These are phyloP conservation scores for Gossypium davidsonii DNA, from an alignment of 441 rosid species.

Conservation along the genomic window DNA sequence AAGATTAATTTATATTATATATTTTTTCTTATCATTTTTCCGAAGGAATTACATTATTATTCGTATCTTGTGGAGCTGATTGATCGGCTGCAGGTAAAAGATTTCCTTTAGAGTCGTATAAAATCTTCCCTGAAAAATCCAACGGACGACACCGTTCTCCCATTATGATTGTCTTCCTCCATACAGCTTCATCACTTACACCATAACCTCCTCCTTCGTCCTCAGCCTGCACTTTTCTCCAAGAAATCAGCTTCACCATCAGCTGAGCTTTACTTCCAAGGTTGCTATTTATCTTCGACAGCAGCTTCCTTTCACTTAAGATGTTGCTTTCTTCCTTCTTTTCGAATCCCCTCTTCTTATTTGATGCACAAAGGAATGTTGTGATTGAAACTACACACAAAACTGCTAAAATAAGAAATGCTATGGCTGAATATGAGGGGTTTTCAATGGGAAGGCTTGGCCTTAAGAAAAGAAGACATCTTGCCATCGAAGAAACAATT, in stretches of 20 bases:
- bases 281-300: slow-evolving; percentile 31
- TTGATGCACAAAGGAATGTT: slow-evolving; percentile 19
- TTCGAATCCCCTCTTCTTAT: neutral
- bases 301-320: slow-evolving; percentile 22
- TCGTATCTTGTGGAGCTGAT: neutral
- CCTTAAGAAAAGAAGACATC: neutral
- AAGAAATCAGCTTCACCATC: slow-evolving; percentile 44
- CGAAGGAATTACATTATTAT: neutral
- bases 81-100: slow-evolving; percentile 12
- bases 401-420: too few species aligned
- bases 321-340: neutral
- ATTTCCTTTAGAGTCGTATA: slow-evolving; percentile 46
- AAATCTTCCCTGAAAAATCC: slow-evolving; percentile 46
- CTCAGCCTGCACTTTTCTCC: slow-evolving; percentile 31
- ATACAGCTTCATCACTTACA: slow-evolving; percentile 29
- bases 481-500: slow-evolving; percentile 18
- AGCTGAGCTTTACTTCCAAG: slow-evolving; percentile 34
- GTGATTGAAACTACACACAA: slow-evolving; percentile 3
- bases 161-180: slow-evolving; percentile 48
- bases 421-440: too few species aligned
- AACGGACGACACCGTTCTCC: slow-evolving; percentile 55
- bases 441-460: too few species aligned
- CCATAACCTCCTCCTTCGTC: slow-evolving; percentile 6
- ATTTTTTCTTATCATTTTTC: neutral
- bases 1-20: too few species aligned